Base-by-base conservation (phyloP, 371 early-diverging fungal species). In the Lichtheimia ramosa region DNA sequence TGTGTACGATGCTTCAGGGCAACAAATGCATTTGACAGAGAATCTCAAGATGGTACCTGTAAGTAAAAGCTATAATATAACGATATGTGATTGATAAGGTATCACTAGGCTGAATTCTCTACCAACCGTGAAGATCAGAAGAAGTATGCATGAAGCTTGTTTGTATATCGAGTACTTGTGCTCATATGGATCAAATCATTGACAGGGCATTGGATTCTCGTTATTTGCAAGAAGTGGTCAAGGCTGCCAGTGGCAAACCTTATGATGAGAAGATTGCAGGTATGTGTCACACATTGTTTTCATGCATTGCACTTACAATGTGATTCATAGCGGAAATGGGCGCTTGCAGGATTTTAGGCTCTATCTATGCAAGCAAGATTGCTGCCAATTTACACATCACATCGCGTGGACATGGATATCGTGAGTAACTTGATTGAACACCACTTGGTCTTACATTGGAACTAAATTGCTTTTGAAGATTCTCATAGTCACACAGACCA, bases 361-460 rank as follows among this genome's bases (percentile, higher is more conserved):
- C 89, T 4, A 76, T 92, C 7, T 55, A 78, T 41, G 89, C 91
- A 28, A 89, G 88, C 74, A 94, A 92, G 61, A 85, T 95, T 2
- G 81, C 89, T 1, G 95, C 96, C 8, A 93, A 92, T 71, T 79
- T 97, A 54, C 96, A 96, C 63, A 84, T 97, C 62, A 97, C 96
- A 0, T 88, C 95, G 1, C 70, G 82, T 43, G 96, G 96, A 3
- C 95, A 96, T 67, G 97, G 95, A 41, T 93, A 95, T 70, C 74
- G 81, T 73, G 92, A 62, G 79, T 46, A 54, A 43, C 10, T 21
- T 28, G 15, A 24, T 15, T 16, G 24, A 34, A 2, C 50, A 5
- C 13, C 13, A 3, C 34, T 53, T 25, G 14, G 42, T 48, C 40
- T 13, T 14, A 13, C 10, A 16, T n/a, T 2, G 4, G 12, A 58